These are phyloP conservation scores for Wickerhamiella nectarea DNA, from an alignment of 805 yeast species.

Conservation along the genomic window DNA sequence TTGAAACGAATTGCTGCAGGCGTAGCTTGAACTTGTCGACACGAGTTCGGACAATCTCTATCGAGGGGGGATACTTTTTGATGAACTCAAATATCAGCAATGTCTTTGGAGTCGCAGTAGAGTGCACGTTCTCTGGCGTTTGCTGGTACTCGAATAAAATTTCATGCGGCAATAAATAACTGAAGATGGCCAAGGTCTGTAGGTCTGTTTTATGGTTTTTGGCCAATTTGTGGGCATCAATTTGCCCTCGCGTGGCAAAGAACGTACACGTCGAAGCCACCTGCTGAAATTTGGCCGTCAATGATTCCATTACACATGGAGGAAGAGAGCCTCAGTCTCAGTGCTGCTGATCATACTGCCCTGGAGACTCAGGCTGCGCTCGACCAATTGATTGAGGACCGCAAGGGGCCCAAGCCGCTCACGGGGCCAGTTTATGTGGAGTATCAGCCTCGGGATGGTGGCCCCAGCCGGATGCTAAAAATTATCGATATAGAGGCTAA, in stretches of 20 bases:
- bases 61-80: conserved; percentile 38
- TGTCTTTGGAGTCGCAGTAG: conserved; percentile 31
- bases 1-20: conserved; percentile 8
- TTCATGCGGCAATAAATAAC: conserved; percentile 51
- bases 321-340: too few relatives aligned
- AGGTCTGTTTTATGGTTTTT: conserved; percentile 29
- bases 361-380: conserved; percentile 37
- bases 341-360: background rate
- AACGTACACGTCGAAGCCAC: conserved; percentile 11
- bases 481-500: conserved; percentile 58
- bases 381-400: conserved; percentile 35
- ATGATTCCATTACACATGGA: conserved; percentile 21
- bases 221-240: conserved; percentile 15
- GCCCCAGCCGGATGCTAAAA: conserved; percentile 36
- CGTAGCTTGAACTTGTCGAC: conserved; percentile 12
- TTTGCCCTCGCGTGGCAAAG: conserved; percentile 10
- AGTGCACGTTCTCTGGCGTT: conserved; percentile 34
- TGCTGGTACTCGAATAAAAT: conserved; percentile 65
- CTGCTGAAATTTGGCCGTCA: background rate
- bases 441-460: conserved; percentile 31
- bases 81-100: conserved; percentile 61
- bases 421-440: conserved; percentile 33
- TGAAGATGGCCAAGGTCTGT: conserved; percentile 52
- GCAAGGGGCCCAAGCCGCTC: conserved; percentile 21
- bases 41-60: conserved; percentile 12